Conservation (phyloP, 768 basidiomycete genomes). For the Amanita rubescens region DNA sequence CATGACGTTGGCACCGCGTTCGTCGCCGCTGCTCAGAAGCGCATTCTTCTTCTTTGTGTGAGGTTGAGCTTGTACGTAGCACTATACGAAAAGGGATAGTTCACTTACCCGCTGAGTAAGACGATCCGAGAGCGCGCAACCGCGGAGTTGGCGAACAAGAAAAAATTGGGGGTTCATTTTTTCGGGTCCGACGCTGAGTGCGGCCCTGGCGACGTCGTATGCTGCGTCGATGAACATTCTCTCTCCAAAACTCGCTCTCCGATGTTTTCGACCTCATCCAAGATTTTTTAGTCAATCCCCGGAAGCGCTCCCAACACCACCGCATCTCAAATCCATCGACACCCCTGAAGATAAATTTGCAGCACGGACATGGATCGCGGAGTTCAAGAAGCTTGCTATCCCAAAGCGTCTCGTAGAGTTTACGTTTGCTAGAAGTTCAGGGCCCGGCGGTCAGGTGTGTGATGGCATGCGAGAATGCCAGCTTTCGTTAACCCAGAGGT, state of each 20-base stretch:
- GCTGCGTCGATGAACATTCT: not conserved
- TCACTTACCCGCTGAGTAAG: no score
- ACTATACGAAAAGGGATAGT: not conserved
- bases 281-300: not conserved
- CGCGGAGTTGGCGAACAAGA: not conserved
- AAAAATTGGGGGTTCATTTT: no score
- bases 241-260: not conserved
- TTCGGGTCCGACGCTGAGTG: not conserved
- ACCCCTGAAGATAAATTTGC: slow-evolving; percentile 33
- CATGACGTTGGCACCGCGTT: not conserved
- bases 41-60: not conserved
- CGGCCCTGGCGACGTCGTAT: not conserved
- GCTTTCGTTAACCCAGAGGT: not conserved
- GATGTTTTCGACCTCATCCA: not conserved
- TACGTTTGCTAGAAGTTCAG: slow-evolving; percentile 71
- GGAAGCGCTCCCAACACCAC: slow-evolving; percentile 33
- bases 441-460: slow-evolving; percentile 75
- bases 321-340: slow-evolving; percentile 26
- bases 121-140: no score
- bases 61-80: not conserved
- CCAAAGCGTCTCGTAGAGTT: slow-evolving; percentile 51
- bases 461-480: not conserved
- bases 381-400: slow-evolving; percentile 38
- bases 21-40: not conserved
- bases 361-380: slow-evolving; percentile 49